A percentile compares a stretch with the other conserved stretches of the same genome.
These are phyloP conservation scores for maize (Zea mays) DNA, from an alignment of 176 grass and related monocot species.

Conservation along the genomic window Zm-B73-REFERENCE-NAM-5.0 NC_050100.1:171560001-171560500, in stretches of 20 bases:
- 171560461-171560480: background rate
- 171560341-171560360: background rate
- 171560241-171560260: background rate
- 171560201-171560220: slow-evolving; percentile 25
- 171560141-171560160: slow-evolving; percentile 11
- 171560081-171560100: slow-evolving; percentile 43
- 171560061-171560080: slow-evolving; percentile 21
- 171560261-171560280: background rate
- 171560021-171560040: slow-evolving; percentile 33
- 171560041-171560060: slow-evolving; percentile 25
- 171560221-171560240: slow-evolving; percentile 25
- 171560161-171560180: background rate
- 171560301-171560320: background rate
- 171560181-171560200: slow-evolving; percentile 14
- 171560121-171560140: slow-evolving; percentile 44
- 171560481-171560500: background rate
- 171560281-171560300: background rate
- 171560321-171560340: slow-evolving; percentile 27
- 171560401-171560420: background rate
- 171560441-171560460: background rate
- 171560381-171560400: background rate
- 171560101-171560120: slow-evolving; percentile 30
- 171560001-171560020: slow-evolving; percentile 23
- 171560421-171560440: background rate
- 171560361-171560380: slow-evolving; percentile 6